A percentile compares a stretch with the other conserved stretches of the same genome.
phyloP scores from a whole-genome alignment of 805 yeast species.

The Candida tallmaniae region DNA sequence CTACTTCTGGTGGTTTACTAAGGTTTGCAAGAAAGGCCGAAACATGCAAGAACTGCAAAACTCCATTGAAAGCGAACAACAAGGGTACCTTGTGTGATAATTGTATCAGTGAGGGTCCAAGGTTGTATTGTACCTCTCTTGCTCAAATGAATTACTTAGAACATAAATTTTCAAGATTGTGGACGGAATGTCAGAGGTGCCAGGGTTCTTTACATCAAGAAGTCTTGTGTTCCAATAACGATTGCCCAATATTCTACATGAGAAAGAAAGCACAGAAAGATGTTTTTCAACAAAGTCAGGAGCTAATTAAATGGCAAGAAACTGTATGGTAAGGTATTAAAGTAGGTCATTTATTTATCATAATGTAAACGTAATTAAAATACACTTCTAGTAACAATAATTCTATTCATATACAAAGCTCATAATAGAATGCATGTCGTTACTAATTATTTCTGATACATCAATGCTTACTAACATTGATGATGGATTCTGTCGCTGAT shows the following conservation, averaged over 20 bases:
- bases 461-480: no score
- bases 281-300: slow-evolving; percentile 50
- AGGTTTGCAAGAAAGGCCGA: slow-evolving; percentile 86
- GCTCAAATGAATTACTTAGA: slow-evolving; percentile 78
- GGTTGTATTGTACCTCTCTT: slow-evolving; percentile 74
- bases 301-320: slow-evolving; percentile 62
- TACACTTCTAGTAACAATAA: no score
- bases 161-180: slow-evolving; percentile 75
- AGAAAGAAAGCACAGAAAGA: slow-evolving; percentile 83
- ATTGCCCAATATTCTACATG: slow-evolving; percentile 98
- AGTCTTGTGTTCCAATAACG: slow-evolving; percentile 90
- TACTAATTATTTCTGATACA: no score
- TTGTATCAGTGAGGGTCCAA: slow-evolving; percentile 77
- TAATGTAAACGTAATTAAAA: no score
- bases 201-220: slow-evolving; percentile 96
- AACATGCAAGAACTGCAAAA: slow-evolving; percentile 82
- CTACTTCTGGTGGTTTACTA: slow-evolving; percentile 84
- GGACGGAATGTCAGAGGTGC: slow-evolving; percentile 99
- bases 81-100: slow-evolving; percentile 78
- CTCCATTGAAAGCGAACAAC: slow-evolving; percentile 58
- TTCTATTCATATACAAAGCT: no score
- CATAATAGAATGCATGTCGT: no score
- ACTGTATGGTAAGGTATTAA: slow-evolving; percentile 57
- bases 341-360: no score
- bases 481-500: slow-evolving; percentile 27